Conservation (phyloP, 73 alveolate genomes). For the Tetrahymena elliotti region DNA sequence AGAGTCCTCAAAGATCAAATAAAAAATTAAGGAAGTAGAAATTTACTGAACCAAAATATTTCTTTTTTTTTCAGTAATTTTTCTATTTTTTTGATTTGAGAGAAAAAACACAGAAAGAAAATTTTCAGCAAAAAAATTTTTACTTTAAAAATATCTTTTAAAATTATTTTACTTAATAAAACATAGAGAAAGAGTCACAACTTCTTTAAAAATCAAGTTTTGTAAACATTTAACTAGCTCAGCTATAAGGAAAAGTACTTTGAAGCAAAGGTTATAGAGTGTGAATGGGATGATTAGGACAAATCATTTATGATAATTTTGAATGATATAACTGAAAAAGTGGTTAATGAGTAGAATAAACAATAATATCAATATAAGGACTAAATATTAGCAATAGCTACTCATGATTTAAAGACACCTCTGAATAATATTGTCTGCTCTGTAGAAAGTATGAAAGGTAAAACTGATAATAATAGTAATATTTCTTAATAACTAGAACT, state of each 20-base stretch:
- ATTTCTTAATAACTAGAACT: background rate
- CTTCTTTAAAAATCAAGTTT: background rate
- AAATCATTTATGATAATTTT: background rate
- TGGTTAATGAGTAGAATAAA: background rate
- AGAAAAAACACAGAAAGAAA: too few species aligned
- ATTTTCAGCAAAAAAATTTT: too few species aligned
- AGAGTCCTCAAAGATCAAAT: background rate
- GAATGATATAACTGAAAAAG: background rate
- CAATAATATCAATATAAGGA: background rate
- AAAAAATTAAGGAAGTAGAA: too few species aligned
- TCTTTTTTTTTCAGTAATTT: too few species aligned
- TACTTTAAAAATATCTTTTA: background rate
- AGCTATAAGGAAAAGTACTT: background rate
- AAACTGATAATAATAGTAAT: background rate
- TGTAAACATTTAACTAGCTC: background rate
- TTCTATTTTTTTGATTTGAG: too few species aligned
- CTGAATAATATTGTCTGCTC: background rate
- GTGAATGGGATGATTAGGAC: background rate
- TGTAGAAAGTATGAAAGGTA: background rate
- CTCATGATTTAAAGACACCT: background rate
- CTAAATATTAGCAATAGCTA: background rate
- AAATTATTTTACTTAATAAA: background rate
- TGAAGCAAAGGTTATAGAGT: background rate
- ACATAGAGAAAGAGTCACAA: background rate
- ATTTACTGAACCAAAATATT: background rate